These are phyloP conservation scores for Crucibulum laeve DNA, from an alignment of 768 basidiomycete species.

Conservation along the genomic window DNA sequence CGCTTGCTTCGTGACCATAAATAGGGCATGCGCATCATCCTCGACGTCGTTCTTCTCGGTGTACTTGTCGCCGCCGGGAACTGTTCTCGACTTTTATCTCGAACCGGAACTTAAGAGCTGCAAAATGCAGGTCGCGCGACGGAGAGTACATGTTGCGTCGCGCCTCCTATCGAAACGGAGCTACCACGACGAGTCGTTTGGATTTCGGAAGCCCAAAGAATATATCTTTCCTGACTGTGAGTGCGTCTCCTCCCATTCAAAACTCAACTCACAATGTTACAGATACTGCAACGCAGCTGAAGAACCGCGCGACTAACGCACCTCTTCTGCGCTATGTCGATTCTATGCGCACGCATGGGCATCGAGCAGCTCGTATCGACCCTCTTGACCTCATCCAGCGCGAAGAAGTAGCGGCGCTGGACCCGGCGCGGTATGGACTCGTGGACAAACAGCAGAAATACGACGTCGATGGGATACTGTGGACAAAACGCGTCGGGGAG, in stretches of 20 bases:
- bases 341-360: slow-evolving; percentile 79
- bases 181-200: slow-evolving; percentile 82
- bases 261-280: background rate
- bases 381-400: slow-evolving; percentile 85
- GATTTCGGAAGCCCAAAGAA: slow-evolving; percentile 60
- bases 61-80: background rate
- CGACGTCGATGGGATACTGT: slow-evolving; percentile 78
- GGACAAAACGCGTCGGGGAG: slow-evolving; percentile 51
- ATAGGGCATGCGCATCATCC: background rate
- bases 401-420: slow-evolving; percentile 72
- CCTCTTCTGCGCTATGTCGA: slow-evolving; percentile 86
- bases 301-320: slow-evolving; percentile 69
- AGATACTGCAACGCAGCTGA: slow-evolving; percentile 66
- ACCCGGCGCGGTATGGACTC: slow-evolving; percentile 76
- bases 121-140: too few relatives aligned
- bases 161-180: background rate
- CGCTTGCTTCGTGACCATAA: too few relatives aligned
- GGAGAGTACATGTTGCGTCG: background rate
- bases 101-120: too few relatives aligned
- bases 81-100: too few relatives aligned
- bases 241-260: slow-evolving; percentile 18
- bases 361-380: slow-evolving; percentile 82
- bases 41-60: background rate
- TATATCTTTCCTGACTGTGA: slow-evolving; percentile 72
- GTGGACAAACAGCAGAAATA: slow-evolving; percentile 46